A percentile compares a stretch with the other conserved stretches of the same genome.
These are phyloP conservation scores for Ilyonectria sp. DNA, from an alignment of 2,329 filamentous ascomycete genomes.

Conservation along the genomic window DNA sequence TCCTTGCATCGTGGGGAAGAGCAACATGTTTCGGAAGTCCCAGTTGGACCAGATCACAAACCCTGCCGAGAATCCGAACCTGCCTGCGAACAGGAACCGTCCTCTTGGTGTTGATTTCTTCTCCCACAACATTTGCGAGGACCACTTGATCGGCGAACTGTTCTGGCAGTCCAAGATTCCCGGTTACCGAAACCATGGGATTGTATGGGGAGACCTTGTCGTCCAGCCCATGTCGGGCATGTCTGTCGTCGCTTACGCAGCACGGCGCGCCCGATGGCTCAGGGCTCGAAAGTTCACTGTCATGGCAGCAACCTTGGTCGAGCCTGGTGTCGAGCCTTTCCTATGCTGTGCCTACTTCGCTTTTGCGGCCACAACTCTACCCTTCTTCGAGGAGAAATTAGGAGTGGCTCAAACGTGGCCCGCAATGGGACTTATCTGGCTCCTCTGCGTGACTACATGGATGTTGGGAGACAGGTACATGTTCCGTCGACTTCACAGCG, in stretches of 20 bases:
- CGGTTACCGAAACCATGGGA: conserved; percentile 82
- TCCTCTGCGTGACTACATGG: conserved; percentile 78
- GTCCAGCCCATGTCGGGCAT: conserved; percentile 92
- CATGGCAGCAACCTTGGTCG: conserved; percentile 87
- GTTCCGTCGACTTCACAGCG: conserved; percentile 82
- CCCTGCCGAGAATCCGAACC: conserved; percentile 61
- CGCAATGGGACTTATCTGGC: conserved; percentile 77
- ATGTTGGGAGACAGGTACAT: conserved; percentile 81
- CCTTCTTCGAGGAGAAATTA: conserved; percentile 69
- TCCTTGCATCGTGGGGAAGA: conserved; percentile 96
- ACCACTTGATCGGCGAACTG: conserved; percentile 93
- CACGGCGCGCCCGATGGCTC: conserved; percentile 89
- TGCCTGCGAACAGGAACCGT: conserved; percentile 58
- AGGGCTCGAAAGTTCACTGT: conserved; percentile 97
- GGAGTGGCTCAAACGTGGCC: conserved; percentile 77
- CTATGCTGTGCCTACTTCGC: conserved; percentile 86
- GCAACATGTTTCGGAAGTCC: conserved; percentile 96
- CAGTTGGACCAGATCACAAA: conserved; percentile 84
- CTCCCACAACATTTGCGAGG: conserved; percentile 96
- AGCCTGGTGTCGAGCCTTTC: conserved; percentile 92
- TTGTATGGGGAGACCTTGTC: conserved; percentile 88
- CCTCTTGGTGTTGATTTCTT: conserved; percentile 89
- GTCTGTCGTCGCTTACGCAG: conserved; percentile 82
- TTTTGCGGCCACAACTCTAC: conserved; percentile 82
- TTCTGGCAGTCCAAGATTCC: conserved; percentile 82